Percentiles rank a stretch among this genome's conserved stretches.
Evolutionary conservation across 2,329 filamentous ascomycete species (phyloP).

Genomic region (Westerdykella ornata): DNA sequence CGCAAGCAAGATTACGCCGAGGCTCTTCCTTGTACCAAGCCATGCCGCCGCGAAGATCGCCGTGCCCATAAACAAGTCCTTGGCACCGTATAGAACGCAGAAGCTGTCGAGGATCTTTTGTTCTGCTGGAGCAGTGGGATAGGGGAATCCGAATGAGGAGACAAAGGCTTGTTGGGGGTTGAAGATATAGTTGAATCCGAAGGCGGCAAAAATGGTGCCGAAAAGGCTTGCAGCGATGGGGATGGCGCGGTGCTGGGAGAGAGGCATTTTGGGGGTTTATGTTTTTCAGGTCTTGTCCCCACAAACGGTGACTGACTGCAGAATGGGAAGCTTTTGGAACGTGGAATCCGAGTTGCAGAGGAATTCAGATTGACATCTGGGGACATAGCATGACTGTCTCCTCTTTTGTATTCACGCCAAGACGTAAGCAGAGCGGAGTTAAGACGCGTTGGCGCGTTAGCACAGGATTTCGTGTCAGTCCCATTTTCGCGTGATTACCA

Average conservation of each 20-base stretch:
- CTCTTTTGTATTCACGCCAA: too few species aligned
- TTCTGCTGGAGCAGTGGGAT: constrained; percentile 29
- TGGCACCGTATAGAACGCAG: constrained; percentile 41
- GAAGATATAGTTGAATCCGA: constrained; percentile 40
- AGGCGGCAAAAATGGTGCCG: constrained; percentile 27
- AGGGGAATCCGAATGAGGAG: constrained; percentile 34
- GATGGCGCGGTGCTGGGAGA: background rate
- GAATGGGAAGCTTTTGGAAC: too few species aligned
- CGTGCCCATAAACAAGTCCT: constrained; percentile 47
- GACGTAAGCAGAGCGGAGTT: too few species aligned
- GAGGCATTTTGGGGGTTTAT: background rate
- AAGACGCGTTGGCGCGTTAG: too few species aligned
- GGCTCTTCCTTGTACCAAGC: constrained; percentile 35
- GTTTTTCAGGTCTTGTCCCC: background rate
- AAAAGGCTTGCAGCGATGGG: constrained; percentile 11
- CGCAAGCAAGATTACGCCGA: constrained; percentile 42
- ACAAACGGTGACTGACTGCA: too few species aligned
- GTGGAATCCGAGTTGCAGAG: too few species aligned
- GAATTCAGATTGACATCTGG: too few species aligned
- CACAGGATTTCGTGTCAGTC: too few species aligned
- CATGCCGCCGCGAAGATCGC: constrained; percentile 36
- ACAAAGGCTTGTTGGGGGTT: constrained; percentile 30
- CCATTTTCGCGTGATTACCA: too few species aligned
- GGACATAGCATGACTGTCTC: too few species aligned
- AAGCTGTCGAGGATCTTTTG: constrained; percentile 37